Percentiles rank a stretch among this genome's conserved stretches.
Evolutionary conservation across 768 basidiomycete genomes (phyloP).

Genomic region (Paxillus rubicundulus): DNA sequence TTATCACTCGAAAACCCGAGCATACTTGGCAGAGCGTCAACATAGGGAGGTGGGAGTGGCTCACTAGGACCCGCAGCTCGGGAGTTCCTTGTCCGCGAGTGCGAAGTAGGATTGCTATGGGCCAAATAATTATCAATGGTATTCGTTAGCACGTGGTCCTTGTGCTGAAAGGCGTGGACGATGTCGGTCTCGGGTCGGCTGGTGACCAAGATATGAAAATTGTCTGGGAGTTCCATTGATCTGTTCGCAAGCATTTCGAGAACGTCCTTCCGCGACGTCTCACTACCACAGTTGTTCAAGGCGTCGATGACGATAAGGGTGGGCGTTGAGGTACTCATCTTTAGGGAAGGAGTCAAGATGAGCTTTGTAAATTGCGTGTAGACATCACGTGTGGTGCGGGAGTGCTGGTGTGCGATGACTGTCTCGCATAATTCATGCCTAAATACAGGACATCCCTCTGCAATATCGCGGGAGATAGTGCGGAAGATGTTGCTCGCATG

Average conservation of each 20-base stretch:
- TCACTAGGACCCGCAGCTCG: no score
- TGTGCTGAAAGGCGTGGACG: background rate
- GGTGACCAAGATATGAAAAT: background rate
- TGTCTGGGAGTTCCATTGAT: background rate
- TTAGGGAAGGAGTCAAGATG: background rate
- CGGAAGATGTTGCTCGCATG: slow-evolving; percentile 9
- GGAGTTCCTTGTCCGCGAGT: no score
- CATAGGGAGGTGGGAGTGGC: no score
- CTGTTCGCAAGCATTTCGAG: background rate
- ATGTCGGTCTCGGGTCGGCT: background rate
- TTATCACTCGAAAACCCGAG: no score
- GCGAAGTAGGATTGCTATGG: no score
- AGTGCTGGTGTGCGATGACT: background rate
- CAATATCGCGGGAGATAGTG: slow-evolving; percentile 23
- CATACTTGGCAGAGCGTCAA: no score
- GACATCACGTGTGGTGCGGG: background rate
- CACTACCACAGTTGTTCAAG: background rate
- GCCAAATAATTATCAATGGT: no score
- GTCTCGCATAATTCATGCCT: background rate
- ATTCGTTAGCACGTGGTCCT: background rate
- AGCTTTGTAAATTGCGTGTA: background rate
- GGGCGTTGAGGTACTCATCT: background rate
- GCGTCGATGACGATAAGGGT: slow-evolving; percentile 1
- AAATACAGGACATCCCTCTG: slow-evolving; percentile 8
- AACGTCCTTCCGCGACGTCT: background rate